These are phyloP conservation scores for Wickerhamomyces canadensis DNA, from an alignment of 805 yeast species.

Conservation along the genomic window DNA sequence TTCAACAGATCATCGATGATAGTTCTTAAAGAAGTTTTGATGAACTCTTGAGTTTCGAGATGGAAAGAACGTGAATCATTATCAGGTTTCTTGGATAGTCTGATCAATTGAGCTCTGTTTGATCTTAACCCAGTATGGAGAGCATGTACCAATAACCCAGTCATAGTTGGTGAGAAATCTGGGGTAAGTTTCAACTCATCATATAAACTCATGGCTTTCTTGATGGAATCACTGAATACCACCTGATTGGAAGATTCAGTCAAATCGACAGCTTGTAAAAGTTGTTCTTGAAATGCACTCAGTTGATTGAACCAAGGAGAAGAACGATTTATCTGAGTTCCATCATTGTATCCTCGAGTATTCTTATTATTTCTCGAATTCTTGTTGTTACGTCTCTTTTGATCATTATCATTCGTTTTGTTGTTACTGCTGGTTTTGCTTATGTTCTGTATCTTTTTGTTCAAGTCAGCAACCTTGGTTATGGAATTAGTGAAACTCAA, in stretches of 20 bases:
- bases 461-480: constrained; percentile 24
- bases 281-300: constrained; percentile 47
- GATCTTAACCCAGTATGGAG: constrained; percentile 52
- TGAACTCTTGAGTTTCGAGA: constrained; percentile 44
- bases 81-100: constrained; percentile 54
- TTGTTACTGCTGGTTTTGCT: background rate
- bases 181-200: constrained; percentile 41
- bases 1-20: constrained; percentile 45
- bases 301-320: constrained; percentile 48
- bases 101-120: constrained; percentile 47
- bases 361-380: constrained; percentile 11
- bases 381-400: constrained; percentile 12
- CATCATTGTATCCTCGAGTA: constrained; percentile 21
- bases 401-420: constrained; percentile 5
- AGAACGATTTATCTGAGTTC: constrained; percentile 15
- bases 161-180: constrained; percentile 40
- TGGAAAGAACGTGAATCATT: constrained; percentile 54
- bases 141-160: constrained; percentile 44
- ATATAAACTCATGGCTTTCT: constrained; percentile 45
- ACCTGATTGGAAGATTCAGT: constrained; percentile 36
- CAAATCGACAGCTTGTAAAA: constrained; percentile 28
- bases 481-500: constrained; percentile 22
- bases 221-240: constrained; percentile 47
- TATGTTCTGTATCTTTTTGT: constrained; percentile 8
- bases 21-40: constrained; percentile 45